Base-by-base conservation (phyloP, 1,284 basidiomycete genomes). In the Sporisorium iseilematis-ciliati region DNA sequence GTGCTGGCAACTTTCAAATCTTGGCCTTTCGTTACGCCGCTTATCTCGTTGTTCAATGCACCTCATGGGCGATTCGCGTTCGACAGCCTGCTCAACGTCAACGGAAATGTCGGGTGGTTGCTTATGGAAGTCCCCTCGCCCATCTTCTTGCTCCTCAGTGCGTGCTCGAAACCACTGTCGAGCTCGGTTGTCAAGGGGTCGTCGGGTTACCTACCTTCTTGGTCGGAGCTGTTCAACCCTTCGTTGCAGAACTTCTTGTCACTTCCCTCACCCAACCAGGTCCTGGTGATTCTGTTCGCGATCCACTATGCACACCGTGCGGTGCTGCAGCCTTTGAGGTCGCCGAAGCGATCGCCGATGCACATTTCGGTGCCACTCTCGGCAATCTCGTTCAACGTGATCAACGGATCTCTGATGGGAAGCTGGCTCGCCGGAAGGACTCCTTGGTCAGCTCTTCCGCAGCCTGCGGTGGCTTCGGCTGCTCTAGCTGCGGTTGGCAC, bases 221-320 rank as follows among this genome's bases (percentile, higher is more conserved):
- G 66, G 35, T 63, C 56, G 14, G 53, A 61, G 18, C 49, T 79
- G 4, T 50, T 78, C 83, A 87, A 66, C 87, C 59, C 67, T 0
- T 63, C 71, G 11, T 72, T 79, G 25, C 41, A 57, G 14, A 52
- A 72, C 31, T 77, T 87, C 48, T 77, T 86, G 26, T 64, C 84
- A 52, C 74, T 87, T n/a, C 81, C 81, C 7, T 80, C 79, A 43
- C 88, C 90, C 0, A 88, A 90, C 48, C 87, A 87, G 25, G 73
- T 93, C 29, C 88, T 94, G 52, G 87, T 89, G 18, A 74, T 85
- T 0, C 87, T 92, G 56, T 96, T 89, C 85, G 83, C 94, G 48
- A 75, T 89, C 1, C 94, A 97, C 87, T 97, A 97, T 85, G 75
- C 89, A 55, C 94, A 96, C 85, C 91, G 95, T 42, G 91, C 93